Conservation (phyloP, 768 basidiomycete species). For the Dentipellis sp. region DNA sequence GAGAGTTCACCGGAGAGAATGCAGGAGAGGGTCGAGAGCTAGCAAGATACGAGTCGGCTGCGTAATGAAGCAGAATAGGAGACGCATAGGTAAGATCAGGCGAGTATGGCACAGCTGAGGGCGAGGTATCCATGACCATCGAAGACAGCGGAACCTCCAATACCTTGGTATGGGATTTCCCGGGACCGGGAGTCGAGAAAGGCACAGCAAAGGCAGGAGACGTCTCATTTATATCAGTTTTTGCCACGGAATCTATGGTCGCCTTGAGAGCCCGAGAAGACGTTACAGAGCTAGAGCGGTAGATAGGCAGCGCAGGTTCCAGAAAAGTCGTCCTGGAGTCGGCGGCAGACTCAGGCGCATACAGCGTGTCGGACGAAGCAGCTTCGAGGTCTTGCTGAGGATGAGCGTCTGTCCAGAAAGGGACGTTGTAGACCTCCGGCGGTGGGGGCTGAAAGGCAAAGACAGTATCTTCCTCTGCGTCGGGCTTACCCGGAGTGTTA, state of each 20-base stretch:
- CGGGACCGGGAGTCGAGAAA: conserved; percentile 11
- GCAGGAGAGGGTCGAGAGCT: no score
- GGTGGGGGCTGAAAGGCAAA: conserved; percentile 7
- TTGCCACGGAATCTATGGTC: no score
- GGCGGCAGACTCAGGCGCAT: neutral
- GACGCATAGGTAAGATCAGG: no score
- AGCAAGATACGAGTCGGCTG: no score
- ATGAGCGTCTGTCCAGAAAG: neutral
- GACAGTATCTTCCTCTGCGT: conserved; percentile 1
- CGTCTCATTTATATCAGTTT: neutral
- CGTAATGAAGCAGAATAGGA: no score
- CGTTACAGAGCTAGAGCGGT: no score
- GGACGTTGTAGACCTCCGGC: neutral
- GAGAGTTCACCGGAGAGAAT: no score
- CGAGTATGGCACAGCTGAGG: no score
- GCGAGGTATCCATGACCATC: no score
- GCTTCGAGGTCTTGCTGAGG: neutral
- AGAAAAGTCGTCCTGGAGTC: neutral
- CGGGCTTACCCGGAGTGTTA: neutral
- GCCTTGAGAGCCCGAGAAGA: no score
- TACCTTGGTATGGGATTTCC: neutral
- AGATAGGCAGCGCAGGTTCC: neutral
- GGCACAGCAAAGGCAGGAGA: neutral
- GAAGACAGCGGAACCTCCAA: no score
- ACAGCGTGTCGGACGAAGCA: neutral